Evolutionary conservation across 345 rosid species (phyloP), one percentile per base, ranked within the genome.

Genomic region (Brassica carinata): DNA sequence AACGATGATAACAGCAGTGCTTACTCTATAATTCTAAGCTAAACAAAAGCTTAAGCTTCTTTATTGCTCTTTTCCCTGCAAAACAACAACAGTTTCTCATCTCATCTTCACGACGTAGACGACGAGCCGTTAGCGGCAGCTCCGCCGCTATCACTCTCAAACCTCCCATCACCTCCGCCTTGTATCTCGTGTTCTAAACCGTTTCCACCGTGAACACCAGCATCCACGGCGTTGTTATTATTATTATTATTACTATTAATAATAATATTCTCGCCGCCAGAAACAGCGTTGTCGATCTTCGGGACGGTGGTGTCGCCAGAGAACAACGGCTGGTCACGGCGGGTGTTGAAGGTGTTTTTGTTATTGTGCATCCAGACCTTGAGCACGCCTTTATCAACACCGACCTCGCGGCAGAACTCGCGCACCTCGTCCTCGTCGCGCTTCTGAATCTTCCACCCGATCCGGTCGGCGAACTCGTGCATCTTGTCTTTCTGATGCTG

Each of bases 351-450:
- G 43, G 89, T 91, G 82, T 85, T 95, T 85, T 95, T 95, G 86
- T 95, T 95, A 79, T 95, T 95, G 68, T 95, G 99, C 97, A 95
- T 95, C 99, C 98, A 93, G 0, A 95, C 99, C 76, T 95, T 95
- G 23, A 95, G 80, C 2, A 93, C 99, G 4, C 86, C 80, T 76
- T 82, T 90, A 26, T 91, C 97, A 36, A 95, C 91, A 5, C 92
- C 97, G 36, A 91, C 81, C 55, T 89, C 88, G 29, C 81, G 82
- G 80, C 99, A 95, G 59, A 95, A 89, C 4, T 85, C 89, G 13
- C 67, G 90, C 5, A 95, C 79, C 4, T 72, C 26, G 15, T 91
- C 97, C 7, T 93, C 98, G 70, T 95, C 97, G 23, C 89, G 80
- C 77, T 89, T 95, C 89, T 90, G 98, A 82, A 95, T 88, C 96